Evolutionary conservation across 306 rosid species (phyloP).

Genomic region (Adenanthera pavonina): DNA sequence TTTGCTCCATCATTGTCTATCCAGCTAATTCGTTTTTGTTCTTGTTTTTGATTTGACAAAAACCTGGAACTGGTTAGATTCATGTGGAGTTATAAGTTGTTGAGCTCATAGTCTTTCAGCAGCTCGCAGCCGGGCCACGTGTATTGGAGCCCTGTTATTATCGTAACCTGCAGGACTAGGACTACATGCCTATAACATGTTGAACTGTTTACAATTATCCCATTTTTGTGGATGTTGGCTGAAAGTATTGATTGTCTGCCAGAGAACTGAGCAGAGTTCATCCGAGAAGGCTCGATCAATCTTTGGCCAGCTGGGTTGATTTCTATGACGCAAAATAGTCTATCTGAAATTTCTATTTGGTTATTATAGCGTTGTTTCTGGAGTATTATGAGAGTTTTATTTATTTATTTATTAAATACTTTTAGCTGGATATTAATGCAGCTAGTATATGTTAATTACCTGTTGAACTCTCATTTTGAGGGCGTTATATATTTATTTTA

Average conservation of each 20-base stretch:
- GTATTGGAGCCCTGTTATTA: constrained; percentile 42
- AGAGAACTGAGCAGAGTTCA: constrained; percentile 31
- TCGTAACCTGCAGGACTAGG: constrained; percentile 43
- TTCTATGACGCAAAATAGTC: background rate
- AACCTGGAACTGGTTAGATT: constrained; percentile 45
- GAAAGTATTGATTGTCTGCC: constrained; percentile 25
- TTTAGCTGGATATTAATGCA: background rate
- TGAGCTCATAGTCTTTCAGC: constrained; percentile 46
- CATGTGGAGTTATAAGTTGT: constrained; percentile 43
- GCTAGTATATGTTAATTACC: background rate
- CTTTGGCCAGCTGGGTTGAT: constrained; percentile 19
- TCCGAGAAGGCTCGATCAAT: background rate
- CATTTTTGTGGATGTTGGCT: constrained; percentile 37
- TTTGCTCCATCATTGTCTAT: constrained; percentile 17
- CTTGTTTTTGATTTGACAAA: constrained; percentile 42
- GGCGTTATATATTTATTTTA: too few relatives aligned
- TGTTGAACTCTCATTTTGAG: background rate
- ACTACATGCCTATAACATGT: constrained; percentile 26
- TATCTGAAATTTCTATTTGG: background rate
- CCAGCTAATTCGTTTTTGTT: constrained; percentile 8
- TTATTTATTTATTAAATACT: background rate
- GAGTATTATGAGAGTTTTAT: background rate
- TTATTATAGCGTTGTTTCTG: background rate
- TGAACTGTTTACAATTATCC: constrained; percentile 11
- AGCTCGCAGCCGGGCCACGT: constrained; percentile 38